phyloP scores from a whole-genome alignment of 352 stramenopile genomes.

The Paralagenidium karlingii region DNA sequence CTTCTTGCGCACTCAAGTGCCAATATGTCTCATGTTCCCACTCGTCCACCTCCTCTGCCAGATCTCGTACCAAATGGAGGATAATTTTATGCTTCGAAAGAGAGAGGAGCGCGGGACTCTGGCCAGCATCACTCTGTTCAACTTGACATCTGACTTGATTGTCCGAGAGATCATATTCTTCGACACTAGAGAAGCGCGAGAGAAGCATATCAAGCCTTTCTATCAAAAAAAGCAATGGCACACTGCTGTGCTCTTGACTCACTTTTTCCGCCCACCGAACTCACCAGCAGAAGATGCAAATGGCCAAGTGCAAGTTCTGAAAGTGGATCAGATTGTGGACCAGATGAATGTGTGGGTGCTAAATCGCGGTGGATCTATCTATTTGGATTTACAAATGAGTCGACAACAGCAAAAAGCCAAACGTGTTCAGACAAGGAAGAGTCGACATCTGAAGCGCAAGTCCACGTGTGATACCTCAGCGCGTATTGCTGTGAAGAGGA shows the following conservation, averaged over 20 bases:
- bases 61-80: slow-evolving; percentile 82
- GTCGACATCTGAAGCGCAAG: slow-evolving; percentile 25
- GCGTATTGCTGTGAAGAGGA: too few species aligned
- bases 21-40: slow-evolving; percentile 69
- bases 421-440: slow-evolving; percentile 27
- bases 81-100: slow-evolving; percentile 69
- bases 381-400: slow-evolving; percentile 80
- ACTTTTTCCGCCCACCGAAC: slow-evolving; percentile 67
- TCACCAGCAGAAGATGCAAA: slow-evolving; percentile 55
- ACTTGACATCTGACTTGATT: slow-evolving; percentile 76
- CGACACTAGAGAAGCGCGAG: slow-evolving; percentile 72
- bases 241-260: slow-evolving; percentile 68
- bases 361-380: slow-evolving; percentile 73
- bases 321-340: slow-evolving; percentile 81
- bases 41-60: slow-evolving; percentile 76
- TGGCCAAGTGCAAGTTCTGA: slow-evolving; percentile 71
- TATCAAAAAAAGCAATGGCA: slow-evolving; percentile 84
- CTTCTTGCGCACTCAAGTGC: slow-evolving; percentile 69
- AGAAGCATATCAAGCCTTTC: slow-evolving; percentile 73
- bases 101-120: slow-evolving; percentile 69
- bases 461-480: too few species aligned
- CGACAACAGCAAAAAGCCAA: slow-evolving; percentile 77
- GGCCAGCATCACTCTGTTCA: slow-evolving; percentile 71
- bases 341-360: slow-evolving; percentile 80
- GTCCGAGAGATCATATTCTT: slow-evolving; percentile 80